Base-by-base conservation (phyloP, 805 yeast genomes). In the Kockiozyma suomiensis region DNA sequence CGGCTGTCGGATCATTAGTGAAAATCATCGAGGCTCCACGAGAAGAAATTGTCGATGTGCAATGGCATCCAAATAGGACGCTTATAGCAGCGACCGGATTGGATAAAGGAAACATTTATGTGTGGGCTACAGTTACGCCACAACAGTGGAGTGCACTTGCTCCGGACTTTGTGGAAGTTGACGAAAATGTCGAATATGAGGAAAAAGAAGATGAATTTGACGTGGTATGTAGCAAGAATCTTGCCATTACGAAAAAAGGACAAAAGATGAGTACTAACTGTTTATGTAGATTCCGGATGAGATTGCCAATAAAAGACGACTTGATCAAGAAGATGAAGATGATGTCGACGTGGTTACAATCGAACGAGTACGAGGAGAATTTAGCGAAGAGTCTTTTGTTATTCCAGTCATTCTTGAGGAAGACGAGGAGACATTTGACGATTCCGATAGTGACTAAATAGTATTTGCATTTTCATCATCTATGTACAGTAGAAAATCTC, bases 131-230 rank as follows among this genome's bases (percentile, higher is more conserved):
- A 8, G 82, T 82, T 41, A 83, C 88, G 21, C 96, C 96, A 0
- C 97, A 91, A 68, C 88, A 89, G 74, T 92, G 98, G 98, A 87
- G 96, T 73, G 96, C 97, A 0, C 77, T 92, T 68, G 97, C 97
- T 0, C 97, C 97, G 0, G 98, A 93, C 72, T 92, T 93, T 71
- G 96, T 88, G 50, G 97, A 92, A 72, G 86, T 92, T 45, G 97
- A 92, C 70, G 96, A 91, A 69, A 93, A 91, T 70, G 86, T 89
- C 8, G 90, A 88, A 59, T 92, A 93, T 70, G 84, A 85, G 66
- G 98, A 92, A 70, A 80, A 81, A 61, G 98, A 92, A 72, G 96
- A 91, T 71, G 98, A 92, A 73, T 92, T 92, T 73, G 97, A 92
- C 71, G 81, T 87, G 25, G 82, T 82, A 33, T 32, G 65, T 33